Conservation (phyloP, 768 basidiomycete genomes). For the Russula foetens region DNA sequence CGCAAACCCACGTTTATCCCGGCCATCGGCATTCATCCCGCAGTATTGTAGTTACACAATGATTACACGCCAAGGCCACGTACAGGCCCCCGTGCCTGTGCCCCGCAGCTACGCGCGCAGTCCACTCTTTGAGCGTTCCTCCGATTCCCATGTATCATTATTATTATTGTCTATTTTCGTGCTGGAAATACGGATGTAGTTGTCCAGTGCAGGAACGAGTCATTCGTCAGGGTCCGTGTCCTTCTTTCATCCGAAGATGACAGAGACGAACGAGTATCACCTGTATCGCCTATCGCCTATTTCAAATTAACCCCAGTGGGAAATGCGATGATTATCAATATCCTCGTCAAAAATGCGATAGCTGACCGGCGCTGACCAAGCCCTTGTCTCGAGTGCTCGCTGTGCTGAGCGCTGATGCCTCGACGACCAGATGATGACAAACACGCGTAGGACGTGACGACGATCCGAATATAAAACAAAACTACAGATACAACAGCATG, state of each 20-base stretch:
- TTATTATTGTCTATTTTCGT: not conserved
- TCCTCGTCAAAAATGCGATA: not conserved
- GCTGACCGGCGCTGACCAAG: too few relatives aligned
- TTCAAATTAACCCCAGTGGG: not conserved
- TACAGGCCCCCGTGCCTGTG: not conserved
- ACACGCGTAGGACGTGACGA: not conserved
- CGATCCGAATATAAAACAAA: not conserved
- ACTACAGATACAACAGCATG: slow-evolving; percentile 4
- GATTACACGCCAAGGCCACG: not conserved
- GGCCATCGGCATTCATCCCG: not conserved
- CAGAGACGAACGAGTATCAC: not conserved
- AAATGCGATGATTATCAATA: not conserved
- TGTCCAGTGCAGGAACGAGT: not conserved
- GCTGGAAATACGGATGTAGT: not conserved
- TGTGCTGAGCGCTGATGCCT: not conserved
- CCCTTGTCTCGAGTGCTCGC: too few relatives aligned
- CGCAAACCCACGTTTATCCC: slow-evolving; percentile 1
- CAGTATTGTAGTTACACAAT: too few relatives aligned
- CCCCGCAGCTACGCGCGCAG: not conserved
- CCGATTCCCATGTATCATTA: too few relatives aligned
- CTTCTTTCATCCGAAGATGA: slow-evolving; percentile 1
- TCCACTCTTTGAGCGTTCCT: not conserved
- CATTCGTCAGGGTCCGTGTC: not conserved
- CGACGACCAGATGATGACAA: not conserved
- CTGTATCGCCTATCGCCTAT: not conserved